Base-by-base conservation (phyloP, 805 yeast genomes). In the Saccharomyces jurei region DNA sequence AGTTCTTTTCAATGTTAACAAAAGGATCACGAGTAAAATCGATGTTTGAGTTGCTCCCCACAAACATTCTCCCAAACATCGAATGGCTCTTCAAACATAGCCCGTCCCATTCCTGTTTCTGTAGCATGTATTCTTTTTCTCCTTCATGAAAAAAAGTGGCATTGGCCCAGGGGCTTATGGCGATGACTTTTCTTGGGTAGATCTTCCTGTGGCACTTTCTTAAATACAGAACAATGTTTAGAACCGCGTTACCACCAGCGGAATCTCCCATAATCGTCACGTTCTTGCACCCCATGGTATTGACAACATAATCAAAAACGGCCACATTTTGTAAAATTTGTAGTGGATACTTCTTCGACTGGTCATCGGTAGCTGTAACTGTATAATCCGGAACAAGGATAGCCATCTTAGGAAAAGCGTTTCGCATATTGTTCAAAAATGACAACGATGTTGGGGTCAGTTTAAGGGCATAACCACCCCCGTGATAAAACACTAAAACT, bases 161-260 rank as follows among this genome's bases (percentile, higher is more conserved):
- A 50, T 65, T 62, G 25, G 61, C 53, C 69, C 69, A 65, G 6
- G 69, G 69, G 46, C 68, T 64, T 11, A 65, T 50, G 2, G 53
- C 56, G n/a, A 64, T 32, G 22, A 60, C 63, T 51, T 59, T 60
- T 25, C 54, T 49, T 10, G 69, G 69, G 11, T 54, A 32, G 11
- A 55, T n/a, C 1, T 6, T 28, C 36, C 50, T 27, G 3, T 48
- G 32, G 27, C 49, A 50, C 46, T 32, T 41, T 5, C 50, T 49
- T 25, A 61, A 48, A 46, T 56, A 56, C 27, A 54, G 52, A 22
- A 65, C 47, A 22, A 63, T 48, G 48, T 60, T 52, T 10, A 64
- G 32, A 9, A 59, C 53, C 11, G 64, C 32, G 32, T 62, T 58
- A 9, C 66, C 69, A 21, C 69, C 69, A 4, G 66, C 63, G 3